phyloP scores from a whole-genome alignment of 305 asterid species.

The Fraxinus paxiana region DNA sequence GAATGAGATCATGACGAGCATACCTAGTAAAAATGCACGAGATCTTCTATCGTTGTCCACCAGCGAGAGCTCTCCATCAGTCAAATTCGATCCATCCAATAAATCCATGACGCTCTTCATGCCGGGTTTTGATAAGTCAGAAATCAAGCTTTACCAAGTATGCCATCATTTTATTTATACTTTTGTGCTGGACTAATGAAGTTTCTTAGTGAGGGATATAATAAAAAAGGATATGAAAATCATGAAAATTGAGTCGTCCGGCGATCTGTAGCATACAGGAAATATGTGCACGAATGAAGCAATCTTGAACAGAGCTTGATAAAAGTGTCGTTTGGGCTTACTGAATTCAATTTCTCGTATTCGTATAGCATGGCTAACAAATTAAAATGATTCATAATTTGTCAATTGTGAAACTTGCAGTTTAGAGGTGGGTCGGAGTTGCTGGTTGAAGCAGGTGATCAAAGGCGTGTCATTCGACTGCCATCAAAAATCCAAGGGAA shows the following conservation, averaged over 20 bases:
- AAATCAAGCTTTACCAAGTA: slow-evolving; percentile 93
- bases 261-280: not conserved
- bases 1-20: slow-evolving; percentile 45
- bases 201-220: not conserved
- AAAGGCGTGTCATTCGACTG: slow-evolving; percentile 70
- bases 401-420: slow-evolving; percentile 41
- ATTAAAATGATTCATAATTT: slow-evolving; percentile 2
- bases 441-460: slow-evolving; percentile 93
- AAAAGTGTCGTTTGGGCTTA: not conserved
- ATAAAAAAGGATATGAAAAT: not conserved
- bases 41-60: slow-evolving; percentile 38
- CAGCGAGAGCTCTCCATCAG: slow-evolving; percentile 33
- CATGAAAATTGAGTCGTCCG: not conserved
- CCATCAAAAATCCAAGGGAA: slow-evolving; percentile 85
- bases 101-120: slow-evolving; percentile 76
- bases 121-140: slow-evolving; percentile 98
- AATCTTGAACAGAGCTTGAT: not conserved
- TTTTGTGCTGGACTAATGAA: not conserved
- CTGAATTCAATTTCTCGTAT: not conserved
- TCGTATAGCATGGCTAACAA: not conserved
- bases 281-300: not conserved
- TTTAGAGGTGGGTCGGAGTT: slow-evolving; percentile 87
- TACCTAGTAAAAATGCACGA: slow-evolving; percentile 54
- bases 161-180: not conserved
- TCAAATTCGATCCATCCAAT: slow-evolving; percentile 51